A percentile compares a stretch with the other conserved stretches of the same genome.
Evolutionary conservation across 768 basidiomycete genomes (phyloP).

Genomic region (Sutorius australiensis): DNA sequence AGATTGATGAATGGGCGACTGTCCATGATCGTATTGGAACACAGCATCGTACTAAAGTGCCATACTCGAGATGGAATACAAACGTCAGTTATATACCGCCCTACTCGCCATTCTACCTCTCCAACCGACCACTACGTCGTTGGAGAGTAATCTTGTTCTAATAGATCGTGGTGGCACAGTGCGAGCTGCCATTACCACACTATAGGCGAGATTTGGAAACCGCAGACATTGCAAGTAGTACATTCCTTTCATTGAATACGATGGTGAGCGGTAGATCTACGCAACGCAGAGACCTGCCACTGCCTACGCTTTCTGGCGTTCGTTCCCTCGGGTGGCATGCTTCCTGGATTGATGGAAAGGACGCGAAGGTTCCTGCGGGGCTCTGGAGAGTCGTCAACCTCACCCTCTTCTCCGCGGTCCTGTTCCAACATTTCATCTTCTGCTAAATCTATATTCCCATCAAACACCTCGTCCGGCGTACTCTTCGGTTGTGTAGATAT

Average conservation of each 20-base stretch:
- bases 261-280: slow-evolving; percentile 29
- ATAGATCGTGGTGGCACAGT: neutral
- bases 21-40: no score
- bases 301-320: slow-evolving; percentile 40
- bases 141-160: no score
- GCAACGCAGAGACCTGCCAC: slow-evolving; percentile 48
- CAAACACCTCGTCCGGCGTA: slow-evolving; percentile 66
- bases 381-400: slow-evolving; percentile 71
- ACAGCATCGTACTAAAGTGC: no score
- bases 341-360: slow-evolving; percentile 45
- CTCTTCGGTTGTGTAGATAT: slow-evolving; percentile 33
- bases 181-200: no score
- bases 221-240: neutral
- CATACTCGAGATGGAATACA: no score
- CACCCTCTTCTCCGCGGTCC: slow-evolving; percentile 73
- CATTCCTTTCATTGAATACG: slow-evolving; percentile 12
- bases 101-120: no score
- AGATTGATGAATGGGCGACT: neutral
- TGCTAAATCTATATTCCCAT: slow-evolving; percentile 62
- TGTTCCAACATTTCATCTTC: slow-evolving; percentile 79
- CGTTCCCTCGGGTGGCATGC: slow-evolving; percentile 27
- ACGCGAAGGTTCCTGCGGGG: slow-evolving; percentile 52
- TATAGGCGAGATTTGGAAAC: no score
- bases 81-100: no score
- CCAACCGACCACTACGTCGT: no score